phyloP scores from a whole-genome alignment of 2,329 filamentous ascomycete species.

The Aspergillus fumigatiaffinis region DNA sequence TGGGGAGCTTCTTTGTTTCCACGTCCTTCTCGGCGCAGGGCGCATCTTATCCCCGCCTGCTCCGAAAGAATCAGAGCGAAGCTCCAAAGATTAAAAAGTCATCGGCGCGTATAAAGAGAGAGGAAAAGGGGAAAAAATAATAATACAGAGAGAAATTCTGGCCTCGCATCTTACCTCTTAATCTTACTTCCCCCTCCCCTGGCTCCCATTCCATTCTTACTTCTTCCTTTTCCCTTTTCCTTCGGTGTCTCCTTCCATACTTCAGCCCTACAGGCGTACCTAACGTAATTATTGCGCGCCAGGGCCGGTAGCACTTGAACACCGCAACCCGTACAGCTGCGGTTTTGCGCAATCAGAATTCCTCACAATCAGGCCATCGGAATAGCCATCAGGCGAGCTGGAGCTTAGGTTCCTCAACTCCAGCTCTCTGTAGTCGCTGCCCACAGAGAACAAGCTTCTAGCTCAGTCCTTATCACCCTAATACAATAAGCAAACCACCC shows the following conservation, averaged over 20 bases:
- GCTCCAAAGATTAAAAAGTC: not conserved
- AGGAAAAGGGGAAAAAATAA: constrained; percentile 1
- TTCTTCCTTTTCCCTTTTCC: not conserved
- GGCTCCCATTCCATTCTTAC: not conserved
- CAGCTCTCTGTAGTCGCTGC: not conserved
- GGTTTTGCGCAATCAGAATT: not conserved
- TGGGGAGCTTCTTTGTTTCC: constrained; percentile 20
- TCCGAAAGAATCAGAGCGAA: constrained; percentile 20
- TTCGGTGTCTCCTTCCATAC: constrained; percentile 6
- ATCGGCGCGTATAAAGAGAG: not conserved
- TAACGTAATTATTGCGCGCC: constrained; percentile 1
- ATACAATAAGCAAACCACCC: not conserved
- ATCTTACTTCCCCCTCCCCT: not conserved
- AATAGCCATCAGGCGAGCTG: not conserved
- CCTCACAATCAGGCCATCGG: not conserved
- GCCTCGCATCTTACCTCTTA: not conserved
- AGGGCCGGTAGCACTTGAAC: not conserved
- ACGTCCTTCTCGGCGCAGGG: constrained; percentile 23
- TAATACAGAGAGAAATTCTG: not conserved
- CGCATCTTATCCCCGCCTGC: constrained; percentile 26
- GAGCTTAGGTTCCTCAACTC: not conserved
- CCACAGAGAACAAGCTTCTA: not conserved
- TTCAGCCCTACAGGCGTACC: constrained; percentile 12
- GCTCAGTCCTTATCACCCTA: not conserved
- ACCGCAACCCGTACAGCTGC: not conserved